Percentiles rank a stretch among this genome's conserved stretches.
These are phyloP conservation scores for Podospora fimiseda DNA, from an alignment of 495 filamentous ascomycete species.

Conservation along the genomic window DNA sequence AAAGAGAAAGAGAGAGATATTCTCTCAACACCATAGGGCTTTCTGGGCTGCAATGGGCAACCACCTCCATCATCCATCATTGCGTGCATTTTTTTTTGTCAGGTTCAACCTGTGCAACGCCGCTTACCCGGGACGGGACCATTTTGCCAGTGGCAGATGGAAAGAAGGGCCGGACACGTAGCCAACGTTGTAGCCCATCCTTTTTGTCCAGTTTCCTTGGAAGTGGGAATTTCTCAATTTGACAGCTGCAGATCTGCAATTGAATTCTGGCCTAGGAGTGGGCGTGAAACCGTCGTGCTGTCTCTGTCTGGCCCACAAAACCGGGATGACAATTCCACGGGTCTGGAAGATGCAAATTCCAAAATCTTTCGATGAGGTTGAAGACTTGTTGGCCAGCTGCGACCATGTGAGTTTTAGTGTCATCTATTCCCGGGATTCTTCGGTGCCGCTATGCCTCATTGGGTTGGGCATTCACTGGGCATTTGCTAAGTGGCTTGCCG, in stretches of 20 bases:
- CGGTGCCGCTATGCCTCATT: not conserved
- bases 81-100: too few species aligned
- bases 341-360: not conserved
- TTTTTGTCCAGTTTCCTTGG: not conserved
- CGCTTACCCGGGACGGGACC: not conserved
- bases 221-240: not conserved
- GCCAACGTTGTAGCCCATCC: too few species aligned
- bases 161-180: not conserved
- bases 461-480: not conserved
- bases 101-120: not conserved
- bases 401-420: not conserved
- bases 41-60: not conserved
- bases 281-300: not conserved
- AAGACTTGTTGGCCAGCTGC: not conserved
- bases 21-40: too few species aligned
- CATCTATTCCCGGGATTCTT: not conserved
- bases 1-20: too few species aligned
- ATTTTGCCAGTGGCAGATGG: not conserved
- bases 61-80: not conserved
- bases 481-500: not conserved
- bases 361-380: not conserved
- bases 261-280: not conserved
- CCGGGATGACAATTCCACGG: not conserved
- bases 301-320: not conserved
- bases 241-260: not conserved